Evolutionary conservation across 257 asterid genomes (phyloP).

Genomic region (Linaria vulgaris): DNA sequence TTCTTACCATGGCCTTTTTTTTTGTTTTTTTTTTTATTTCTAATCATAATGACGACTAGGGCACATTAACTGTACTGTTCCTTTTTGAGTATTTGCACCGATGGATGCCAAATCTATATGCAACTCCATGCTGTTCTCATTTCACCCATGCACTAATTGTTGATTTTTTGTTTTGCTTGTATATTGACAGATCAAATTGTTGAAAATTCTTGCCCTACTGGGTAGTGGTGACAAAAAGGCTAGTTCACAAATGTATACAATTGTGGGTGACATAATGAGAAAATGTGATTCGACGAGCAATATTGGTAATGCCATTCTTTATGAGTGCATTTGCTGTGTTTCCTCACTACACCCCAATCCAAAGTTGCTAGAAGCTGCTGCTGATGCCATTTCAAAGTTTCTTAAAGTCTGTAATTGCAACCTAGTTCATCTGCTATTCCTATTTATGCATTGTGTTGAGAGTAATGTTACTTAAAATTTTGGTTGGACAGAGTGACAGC

Average conservation of each 20-base stretch:
- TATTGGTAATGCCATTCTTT: conserved; percentile 90
- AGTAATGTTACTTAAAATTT: conserved; percentile 23
- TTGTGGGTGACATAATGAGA: conserved; percentile 80
- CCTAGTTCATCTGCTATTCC: conserved; percentile 18
- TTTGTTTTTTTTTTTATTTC: too few relatives aligned
- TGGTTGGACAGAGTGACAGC: conserved; percentile 82
- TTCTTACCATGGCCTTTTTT: too few relatives aligned
- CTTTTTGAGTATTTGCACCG: too few relatives aligned
- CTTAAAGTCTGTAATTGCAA: conserved; percentile 57
- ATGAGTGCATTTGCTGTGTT: conserved; percentile 90
- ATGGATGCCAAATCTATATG: conserved; percentile 13
- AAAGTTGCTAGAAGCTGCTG: conserved; percentile 84
- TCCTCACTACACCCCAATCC: conserved; percentile 85
- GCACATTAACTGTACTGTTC: too few relatives aligned
- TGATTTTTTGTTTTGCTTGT: not conserved
- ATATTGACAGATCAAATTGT: conserved; percentile 70
- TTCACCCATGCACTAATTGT: conserved; percentile 7
- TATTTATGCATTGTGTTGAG: conserved; percentile 7
- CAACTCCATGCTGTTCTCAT: not conserved
- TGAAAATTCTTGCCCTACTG: conserved; percentile 75
- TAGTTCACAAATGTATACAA: conserved; percentile 94
- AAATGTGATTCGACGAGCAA: conserved; percentile 83
- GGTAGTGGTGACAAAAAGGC: conserved; percentile 91
- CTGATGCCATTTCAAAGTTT: conserved; percentile 83
- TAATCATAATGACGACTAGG: too few relatives aligned